A percentile compares a stretch with the other conserved stretches of the same genome.
Evolutionary conservation across 2,329 filamentous ascomycete species (phyloP).

Genomic region (Ophiostoma piceae): DNA sequence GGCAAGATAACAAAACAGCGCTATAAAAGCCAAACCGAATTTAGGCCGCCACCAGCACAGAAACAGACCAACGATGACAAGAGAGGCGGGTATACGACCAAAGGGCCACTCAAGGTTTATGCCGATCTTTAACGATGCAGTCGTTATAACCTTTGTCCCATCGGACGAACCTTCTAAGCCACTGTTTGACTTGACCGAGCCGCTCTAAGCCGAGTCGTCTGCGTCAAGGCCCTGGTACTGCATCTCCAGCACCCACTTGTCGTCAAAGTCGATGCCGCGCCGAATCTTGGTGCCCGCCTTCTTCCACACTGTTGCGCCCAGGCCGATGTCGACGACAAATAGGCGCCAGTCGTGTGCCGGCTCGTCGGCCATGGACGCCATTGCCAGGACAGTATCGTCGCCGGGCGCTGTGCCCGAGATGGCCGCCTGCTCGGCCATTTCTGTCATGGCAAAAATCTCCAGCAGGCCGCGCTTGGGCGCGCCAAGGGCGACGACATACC

Average conservation of each 20-base stretch:
- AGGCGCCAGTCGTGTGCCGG: constrained; percentile 61
- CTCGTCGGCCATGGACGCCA: constrained; percentile 41
- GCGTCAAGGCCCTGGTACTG: constrained; percentile 27
- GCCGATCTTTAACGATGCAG: background rate
- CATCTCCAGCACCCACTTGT: constrained; percentile 76
- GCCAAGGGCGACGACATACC: constrained; percentile 78
- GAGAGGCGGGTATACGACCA: background rate
- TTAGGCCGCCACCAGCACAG: background rate
- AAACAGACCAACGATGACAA: background rate
- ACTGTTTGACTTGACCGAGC: background rate
- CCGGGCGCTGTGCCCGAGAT: background rate
- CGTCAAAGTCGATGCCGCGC: constrained; percentile 82
- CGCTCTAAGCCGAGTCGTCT: constrained; percentile 16
- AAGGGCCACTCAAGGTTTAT: background rate
- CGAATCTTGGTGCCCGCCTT: constrained; percentile 76
- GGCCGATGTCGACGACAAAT: constrained; percentile 79
- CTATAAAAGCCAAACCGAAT: background rate
- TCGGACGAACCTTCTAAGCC: too few relatives aligned
- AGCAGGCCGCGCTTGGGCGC: constrained; percentile 81
- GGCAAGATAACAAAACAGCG: background rate
- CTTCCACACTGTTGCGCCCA: constrained; percentile 76
- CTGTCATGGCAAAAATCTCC: constrained; percentile 63
- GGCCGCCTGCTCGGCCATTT: constrained; percentile 28
- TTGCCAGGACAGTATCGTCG: constrained; percentile 38
- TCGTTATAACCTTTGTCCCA: background rate